These are phyloP conservation scores for Chrysosporium keratinophilum DNA, from an alignment of 2,329 filamentous ascomycete genomes.

Conservation along the genomic window DNA sequence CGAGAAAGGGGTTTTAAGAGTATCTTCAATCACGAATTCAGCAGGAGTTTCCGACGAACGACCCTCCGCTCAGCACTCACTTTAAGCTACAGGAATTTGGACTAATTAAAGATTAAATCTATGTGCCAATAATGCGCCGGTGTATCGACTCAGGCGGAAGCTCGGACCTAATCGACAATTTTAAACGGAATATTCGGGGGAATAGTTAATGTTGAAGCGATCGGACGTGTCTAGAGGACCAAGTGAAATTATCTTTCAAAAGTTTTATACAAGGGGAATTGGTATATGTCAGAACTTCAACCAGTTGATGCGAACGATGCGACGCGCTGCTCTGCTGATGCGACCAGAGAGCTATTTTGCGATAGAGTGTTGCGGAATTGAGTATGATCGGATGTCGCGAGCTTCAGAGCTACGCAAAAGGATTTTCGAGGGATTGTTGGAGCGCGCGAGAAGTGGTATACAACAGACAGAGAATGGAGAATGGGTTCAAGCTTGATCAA, in stretches of 20 bases:
- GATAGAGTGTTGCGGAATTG: background rate
- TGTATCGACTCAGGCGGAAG: background rate
- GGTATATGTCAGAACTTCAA: background rate
- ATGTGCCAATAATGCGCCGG: background rate
- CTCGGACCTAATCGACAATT: background rate
- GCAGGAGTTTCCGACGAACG: background rate
- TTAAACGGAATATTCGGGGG: background rate
- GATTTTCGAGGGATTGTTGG: background rate
- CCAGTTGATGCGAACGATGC: background rate
- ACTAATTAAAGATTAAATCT: conserved; percentile 2
- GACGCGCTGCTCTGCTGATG: background rate
- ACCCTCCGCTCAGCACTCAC: background rate
- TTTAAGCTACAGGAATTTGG: conserved; percentile 1
- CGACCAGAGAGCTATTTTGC: background rate
- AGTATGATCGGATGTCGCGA: background rate
- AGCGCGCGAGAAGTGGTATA: background rate
- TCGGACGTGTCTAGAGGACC: background rate
- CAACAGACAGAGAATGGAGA: background rate
- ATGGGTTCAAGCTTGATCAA: background rate
- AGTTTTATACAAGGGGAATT: background rate
- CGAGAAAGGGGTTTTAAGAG: background rate
- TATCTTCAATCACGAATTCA: conserved; percentile 1
- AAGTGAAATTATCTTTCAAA: background rate
- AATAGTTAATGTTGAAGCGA: background rate
- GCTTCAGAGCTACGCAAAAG: background rate